Evolutionary conservation across 805 yeast genomes (phyloP), one percentile per base, ranked within the genome.

Genomic region (Saturnispora galanensis): DNA sequence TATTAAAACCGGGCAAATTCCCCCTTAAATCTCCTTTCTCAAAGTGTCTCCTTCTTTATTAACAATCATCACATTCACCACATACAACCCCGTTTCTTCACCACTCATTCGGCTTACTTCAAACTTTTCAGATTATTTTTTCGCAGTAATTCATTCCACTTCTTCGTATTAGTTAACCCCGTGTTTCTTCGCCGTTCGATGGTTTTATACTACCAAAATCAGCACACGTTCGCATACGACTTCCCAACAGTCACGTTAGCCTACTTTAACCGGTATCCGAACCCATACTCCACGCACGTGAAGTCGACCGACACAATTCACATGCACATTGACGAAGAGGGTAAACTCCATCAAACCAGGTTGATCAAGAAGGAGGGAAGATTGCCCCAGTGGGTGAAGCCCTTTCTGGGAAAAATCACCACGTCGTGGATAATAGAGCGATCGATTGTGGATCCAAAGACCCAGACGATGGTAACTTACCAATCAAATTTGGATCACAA

Each of bases 261-360:
- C 1, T 81, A 82, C 58, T 80, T 85, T 64, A 80, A 79, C 64
- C 67, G 81, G 52, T 81, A 80, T 52, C 81, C 81, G 11, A 80
- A 81, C 59, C 97, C 97, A 2, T 88, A 72, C 59, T 81, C 96
- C 13, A 67, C 76, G 9, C 96, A 90, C 65, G 96, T 90, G 10
- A 67, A 81, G 31, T 82, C 95, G 7, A 79, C 78, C 26, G 97
- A 89, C 59, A 84, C 95, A 2, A 58, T 89, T 12, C 77, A 77
- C 31, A 66, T 74, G 42, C 60, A 66, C 48, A 68, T 86, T 15
- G 86, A 81, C 50, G 51, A 57, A 1, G 66, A 76, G 10, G 94
- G 94, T 18, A 69, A 77, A 41, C 70, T 89, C 38, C 73, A 76
- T 52, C 78, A 84, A 33, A 83, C 90, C 4, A 73, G 90, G 52